Evolutionary conservation across 306 rosid species (phyloP), one percentile per base, ranked within the genome.

Genomic region (Carpinus fangiana): DNA sequence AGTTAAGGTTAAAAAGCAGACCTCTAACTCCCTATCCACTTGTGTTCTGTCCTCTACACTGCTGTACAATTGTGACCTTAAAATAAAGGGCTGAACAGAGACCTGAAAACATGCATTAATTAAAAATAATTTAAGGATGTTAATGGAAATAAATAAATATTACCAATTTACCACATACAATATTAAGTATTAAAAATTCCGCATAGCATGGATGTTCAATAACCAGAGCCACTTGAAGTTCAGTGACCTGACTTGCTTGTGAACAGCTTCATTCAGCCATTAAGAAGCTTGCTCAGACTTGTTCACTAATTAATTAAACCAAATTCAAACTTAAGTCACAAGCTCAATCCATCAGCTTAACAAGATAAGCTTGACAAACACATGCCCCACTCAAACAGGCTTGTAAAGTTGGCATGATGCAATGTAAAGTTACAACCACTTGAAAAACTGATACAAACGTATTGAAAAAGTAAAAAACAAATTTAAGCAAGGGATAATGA

Each of bases 21-120:
- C 98, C 99, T 95, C 99, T 68, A 95, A 76, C 52, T 95, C 98
- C 80, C 94, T 87, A 77, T 93, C 98, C 67, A 95, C 99, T 79
- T 85, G 93, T 10, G 98, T 95, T 82, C 98, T 86, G 84, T 95
- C 92, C 81, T 84, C 87, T 26, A 95, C 91, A 73, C 94, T 93
- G 88, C 99, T 90, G 86, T 93, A 95, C 88, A 95, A 76, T 81
- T 93, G 99, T 21, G 97, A 95, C 86, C 86, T 90, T 88, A 95
- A 81, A 68, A 91, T 82, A 82, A 95, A 93, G 28, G 97, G 97
- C 88, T 82, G 87, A 80, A 90, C 80, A 8, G 90, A 80, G 73
- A 86, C 89, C 99, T 93, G 88, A 73, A 82, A 84, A 72, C 67
- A 78, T 59, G 68, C 79, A 82, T 62, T 76, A 75, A 23, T 51